Evolutionary conservation across 768 basidiomycete genomes (phyloP), one percentile per base, ranked within the genome.

Genomic region (Lentinula edodes): DNA sequence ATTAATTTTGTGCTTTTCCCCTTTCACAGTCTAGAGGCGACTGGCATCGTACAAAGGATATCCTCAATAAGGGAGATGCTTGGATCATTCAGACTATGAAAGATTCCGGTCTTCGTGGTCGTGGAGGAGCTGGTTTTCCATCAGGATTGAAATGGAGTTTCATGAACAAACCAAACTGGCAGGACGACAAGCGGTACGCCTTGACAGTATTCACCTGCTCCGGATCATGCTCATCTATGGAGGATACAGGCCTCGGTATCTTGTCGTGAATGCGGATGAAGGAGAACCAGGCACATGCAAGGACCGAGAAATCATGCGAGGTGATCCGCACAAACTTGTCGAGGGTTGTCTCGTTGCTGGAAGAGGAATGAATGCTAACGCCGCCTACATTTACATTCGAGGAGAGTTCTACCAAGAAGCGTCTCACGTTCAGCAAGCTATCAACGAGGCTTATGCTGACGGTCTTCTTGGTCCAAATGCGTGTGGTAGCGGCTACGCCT

Each of bases 151-250:
- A 98, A 72, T 98, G 95, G 95, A 91, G 89, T 69, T 95, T 94
- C 73, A 96, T 98, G 96, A 98, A 99, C 82, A 99, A 98, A 76
- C 95, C 95, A n/a, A 88, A 88, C 32, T 98, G 96, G 96, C 87
- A 98, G 78, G 89, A 91, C 71, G 96, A 98, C 70, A 86, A 86
- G 66, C 80, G 93, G 89, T 91, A 63, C 62, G 76, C 67, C 18
- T n/a, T 45, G 8, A 0, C 18, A 10, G 28, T 59, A 32, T 28
- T 58, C 41, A 41, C 32, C 36, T 34, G 18, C 23, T 41, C 5
- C 66, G 38, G 45, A 36, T 46, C n/a, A 38, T n/a, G 28, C 12
- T 32, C 56, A 28, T 52, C 8, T 45, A 13, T 16, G 16, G 41
- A 48, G 46, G 20, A 48, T 9, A 20, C 58, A 91, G 95, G 56